phyloP scores from a whole-genome alignment of 768 basidiomycete species.

The Serendipita sp. region DNA sequence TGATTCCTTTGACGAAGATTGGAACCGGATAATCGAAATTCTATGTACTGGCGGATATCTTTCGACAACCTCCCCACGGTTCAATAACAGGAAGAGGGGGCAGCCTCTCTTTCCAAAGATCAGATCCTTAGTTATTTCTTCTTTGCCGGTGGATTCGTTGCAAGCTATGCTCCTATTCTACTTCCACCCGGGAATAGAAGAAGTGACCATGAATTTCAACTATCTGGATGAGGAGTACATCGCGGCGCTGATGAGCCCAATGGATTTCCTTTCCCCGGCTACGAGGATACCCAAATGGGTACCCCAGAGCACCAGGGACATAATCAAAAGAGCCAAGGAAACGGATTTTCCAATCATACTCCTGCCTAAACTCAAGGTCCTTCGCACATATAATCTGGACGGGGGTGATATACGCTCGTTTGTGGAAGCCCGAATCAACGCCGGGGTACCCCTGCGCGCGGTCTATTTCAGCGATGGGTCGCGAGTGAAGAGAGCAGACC shows the following conservation, averaged over 20 bases:
- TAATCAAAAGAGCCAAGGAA: not conserved
- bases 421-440: slow-evolving; percentile 25
- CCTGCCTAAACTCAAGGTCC: slow-evolving; percentile 35
- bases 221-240: not conserved
- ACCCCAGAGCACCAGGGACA: not conserved
- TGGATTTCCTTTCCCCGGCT: not conserved
- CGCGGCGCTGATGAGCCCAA: not conserved
- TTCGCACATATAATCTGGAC: slow-evolving; percentile 31
- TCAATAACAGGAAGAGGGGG: not conserved
- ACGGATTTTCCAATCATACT: not conserved
- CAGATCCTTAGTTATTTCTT: not conserved
- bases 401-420: slow-evolving; percentile 29
- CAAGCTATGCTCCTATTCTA: not conserved
- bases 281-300: not conserved
- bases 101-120: not conserved
- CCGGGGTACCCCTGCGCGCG: slow-evolving; percentile 31
- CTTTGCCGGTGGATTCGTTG: not conserved
- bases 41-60: slow-evolving; percentile 13
- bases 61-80: slow-evolving; percentile 22
- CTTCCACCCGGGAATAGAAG: not conserved
- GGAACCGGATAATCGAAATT: slow-evolving; percentile 14
- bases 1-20: slow-evolving; percentile 27
- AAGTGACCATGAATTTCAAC: not conserved
- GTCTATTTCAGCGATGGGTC: slow-evolving; percentile 31
- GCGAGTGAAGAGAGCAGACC: slow-evolving; percentile 25